Base-by-base conservation (phyloP, 23 red algal genomes). In the Pyropia haitanensis region DNA sequence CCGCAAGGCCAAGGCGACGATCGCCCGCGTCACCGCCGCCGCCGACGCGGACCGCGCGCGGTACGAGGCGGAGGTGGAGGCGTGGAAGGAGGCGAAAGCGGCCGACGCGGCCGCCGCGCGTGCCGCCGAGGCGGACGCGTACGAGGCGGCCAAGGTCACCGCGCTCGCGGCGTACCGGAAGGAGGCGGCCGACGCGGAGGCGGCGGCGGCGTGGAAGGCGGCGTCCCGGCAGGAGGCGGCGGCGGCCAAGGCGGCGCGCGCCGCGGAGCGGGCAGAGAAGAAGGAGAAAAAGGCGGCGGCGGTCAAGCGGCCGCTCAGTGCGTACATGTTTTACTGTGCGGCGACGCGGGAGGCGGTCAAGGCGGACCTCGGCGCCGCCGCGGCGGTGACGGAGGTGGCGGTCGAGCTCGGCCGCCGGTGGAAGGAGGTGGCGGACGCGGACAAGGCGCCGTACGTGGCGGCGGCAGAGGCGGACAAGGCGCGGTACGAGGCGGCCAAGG, bases 321-420 rank as follows among this genome's bases (percentile, higher is more conserved):
- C 76, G n/a, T 80, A 80, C 27, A 69, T 80, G 53, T 80, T 80
- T 52, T 80, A 68, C 52, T 60, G 63, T 26, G 25, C 33, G 24
- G 8, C 52, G 14, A 53, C 64, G 19, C 19, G 55, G 55, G 55
- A 58, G 55, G 55, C 25, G 2, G 55, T 58, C 55, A 58, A 58
- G 55, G 55, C 19, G 55, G 25, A 23, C 21, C 18, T 54, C 2
- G 28, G 68, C 20, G 72, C 63, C 18, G 50, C 76, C 0, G 23
- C 48, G 27, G 46, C 57, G 51, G 49, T 68, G 23, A 65, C 44
- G 73, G 22, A 66, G n/a, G 14, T 70, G 25, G 31, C 62, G 1
- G 63, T 32, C 28, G 76, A 60, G 52, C 49, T 65, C 34, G 76
- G 61, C 32, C 53, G 26, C 25, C 64, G 62, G 49, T 80, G 76